phyloP scores from a whole-genome alignment of 2,329 filamentous ascomycete species.

The Colletotrichum lini region DNA sequence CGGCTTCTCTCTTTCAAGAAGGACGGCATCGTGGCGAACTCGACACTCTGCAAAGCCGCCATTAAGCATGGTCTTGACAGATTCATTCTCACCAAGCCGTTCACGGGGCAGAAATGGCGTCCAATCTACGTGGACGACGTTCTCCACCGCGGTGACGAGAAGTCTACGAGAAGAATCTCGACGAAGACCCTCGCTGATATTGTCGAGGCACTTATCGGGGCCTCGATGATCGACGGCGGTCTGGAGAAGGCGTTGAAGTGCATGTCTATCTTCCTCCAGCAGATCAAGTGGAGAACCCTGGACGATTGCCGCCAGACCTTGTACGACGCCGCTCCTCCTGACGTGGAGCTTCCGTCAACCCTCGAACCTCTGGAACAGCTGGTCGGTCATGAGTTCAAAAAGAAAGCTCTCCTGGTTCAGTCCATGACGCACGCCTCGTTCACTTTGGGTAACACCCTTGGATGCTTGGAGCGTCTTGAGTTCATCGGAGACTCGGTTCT shows the following conservation, averaged over 20 bases:
- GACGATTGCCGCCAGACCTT: constrained; percentile 59
- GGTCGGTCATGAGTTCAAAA: constrained; percentile 79
- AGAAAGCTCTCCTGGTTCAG: constrained; percentile 79
- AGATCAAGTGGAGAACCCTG: constrained; percentile 68
- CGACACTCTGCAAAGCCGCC: constrained; percentile 76
- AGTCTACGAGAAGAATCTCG: constrained; percentile 62
- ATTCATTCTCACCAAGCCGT: constrained; percentile 79
- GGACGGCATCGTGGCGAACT: constrained; percentile 81
- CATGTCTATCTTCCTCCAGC: constrained; percentile 76
- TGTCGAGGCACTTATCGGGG: constrained; percentile 87
- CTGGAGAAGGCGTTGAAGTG: constrained; percentile 74
- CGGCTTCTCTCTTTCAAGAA: constrained; percentile 80
- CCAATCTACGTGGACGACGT: constrained; percentile 69
- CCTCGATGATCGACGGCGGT: constrained; percentile 78
- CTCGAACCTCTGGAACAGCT: constrained; percentile 72
- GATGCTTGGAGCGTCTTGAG: constrained; percentile 81
- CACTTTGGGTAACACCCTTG: constrained; percentile 60
- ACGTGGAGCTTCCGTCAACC: constrained; percentile 55
- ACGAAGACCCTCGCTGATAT: constrained; percentile 90
- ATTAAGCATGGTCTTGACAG: constrained; percentile 75
- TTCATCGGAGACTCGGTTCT: constrained; percentile 90
- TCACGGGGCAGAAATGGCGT: constrained; percentile 81
- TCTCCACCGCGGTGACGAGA: constrained; percentile 44
- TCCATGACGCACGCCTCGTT: constrained; percentile 84
- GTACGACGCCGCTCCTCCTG: constrained; percentile 55